phyloP scores from a whole-genome alignment of 1,284 basidiomycete genomes.

The Melampsora larici-populina region DNA sequence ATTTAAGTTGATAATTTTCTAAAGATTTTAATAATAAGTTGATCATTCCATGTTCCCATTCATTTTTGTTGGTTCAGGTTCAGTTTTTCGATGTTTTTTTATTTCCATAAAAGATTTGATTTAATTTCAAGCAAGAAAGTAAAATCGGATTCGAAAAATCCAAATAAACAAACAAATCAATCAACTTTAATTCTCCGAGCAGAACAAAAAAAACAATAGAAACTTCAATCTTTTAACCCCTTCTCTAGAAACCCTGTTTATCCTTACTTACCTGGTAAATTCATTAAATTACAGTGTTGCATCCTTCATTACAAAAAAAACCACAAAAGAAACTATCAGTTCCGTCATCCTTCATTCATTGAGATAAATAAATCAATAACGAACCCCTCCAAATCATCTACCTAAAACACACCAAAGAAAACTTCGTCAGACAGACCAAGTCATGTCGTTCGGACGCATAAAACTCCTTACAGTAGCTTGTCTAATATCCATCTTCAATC shows the following conservation, averaged over 20 bases:
- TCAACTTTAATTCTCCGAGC: background rate
- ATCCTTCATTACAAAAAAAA: background rate
- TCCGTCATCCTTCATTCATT: background rate
- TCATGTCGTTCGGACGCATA: background rate
- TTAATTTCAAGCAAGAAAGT: background rate
- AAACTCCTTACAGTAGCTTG: conserved; percentile 29
- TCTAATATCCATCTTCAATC: conserved; percentile 29
- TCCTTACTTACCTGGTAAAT: conserved; percentile 17
- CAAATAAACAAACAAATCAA: too few relatives aligned
- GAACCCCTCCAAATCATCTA: conserved; percentile 25
- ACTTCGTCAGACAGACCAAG: too few relatives aligned
- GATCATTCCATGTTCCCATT: background rate
- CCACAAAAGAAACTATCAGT: background rate
- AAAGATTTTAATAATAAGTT: background rate
- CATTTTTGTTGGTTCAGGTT: too few relatives aligned
- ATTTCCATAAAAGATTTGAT: too few relatives aligned
- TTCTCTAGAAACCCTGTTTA: too few relatives aligned
- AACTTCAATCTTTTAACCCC: too few relatives aligned
- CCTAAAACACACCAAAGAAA: background rate
- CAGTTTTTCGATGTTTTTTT: too few relatives aligned
- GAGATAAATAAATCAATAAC: background rate
- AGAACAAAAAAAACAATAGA: background rate
- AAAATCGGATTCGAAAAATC: too few relatives aligned
- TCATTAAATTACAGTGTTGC: conserved; percentile 41
- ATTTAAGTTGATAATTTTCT: conserved; percentile 39